Evolutionary conservation across 495 filamentous ascomycete genomes (phyloP).

Genomic region (Penicillium bialowiezense): DNA sequence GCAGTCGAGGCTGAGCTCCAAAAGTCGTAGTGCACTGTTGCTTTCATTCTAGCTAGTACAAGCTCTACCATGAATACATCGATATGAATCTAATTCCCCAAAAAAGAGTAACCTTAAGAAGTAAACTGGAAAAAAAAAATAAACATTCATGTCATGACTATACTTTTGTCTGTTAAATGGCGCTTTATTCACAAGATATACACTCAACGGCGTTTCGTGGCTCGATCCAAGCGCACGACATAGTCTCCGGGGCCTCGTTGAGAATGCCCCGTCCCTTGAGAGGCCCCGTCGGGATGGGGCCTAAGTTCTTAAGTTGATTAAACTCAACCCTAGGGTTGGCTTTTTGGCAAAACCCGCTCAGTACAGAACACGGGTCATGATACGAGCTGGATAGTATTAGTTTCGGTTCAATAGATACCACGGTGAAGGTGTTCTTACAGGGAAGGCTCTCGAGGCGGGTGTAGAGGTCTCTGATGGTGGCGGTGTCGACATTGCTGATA

Average conservation of each 20-base stretch:
- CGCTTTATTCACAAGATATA: constrained; percentile 1
- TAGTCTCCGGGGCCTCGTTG: constrained; percentile 19
- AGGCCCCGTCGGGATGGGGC: neutral
- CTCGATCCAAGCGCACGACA: neutral
- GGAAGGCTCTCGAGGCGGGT: constrained; percentile 75
- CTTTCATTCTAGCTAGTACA: neutral
- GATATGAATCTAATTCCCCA: neutral
- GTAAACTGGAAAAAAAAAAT: constrained; percentile 3
- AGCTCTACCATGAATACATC: too few species aligned
- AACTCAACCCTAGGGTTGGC: constrained; percentile 5
- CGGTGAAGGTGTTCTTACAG: constrained; percentile 55
- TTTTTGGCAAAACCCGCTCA: constrained; percentile 35
- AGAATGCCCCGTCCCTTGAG: constrained; percentile 11
- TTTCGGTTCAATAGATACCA: neutral
- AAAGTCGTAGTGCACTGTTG: neutral
- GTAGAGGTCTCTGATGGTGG: constrained; percentile 81
- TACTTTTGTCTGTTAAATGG: constrained; percentile 10
- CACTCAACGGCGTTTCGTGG: constrained; percentile 1
- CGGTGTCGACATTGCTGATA: constrained; percentile 76
- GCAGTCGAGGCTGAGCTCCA: constrained; percentile 8
- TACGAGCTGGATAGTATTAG: constrained; percentile 57
- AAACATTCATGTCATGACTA: constrained; percentile 14
- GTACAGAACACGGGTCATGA: constrained; percentile 86
- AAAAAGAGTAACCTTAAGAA: too few species aligned
- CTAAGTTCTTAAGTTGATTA: constrained; percentile 27